Evolutionary conservation across 2,329 filamentous ascomycete species (phyloP).

Genomic region (Fusarium praegraminearum): DNA sequence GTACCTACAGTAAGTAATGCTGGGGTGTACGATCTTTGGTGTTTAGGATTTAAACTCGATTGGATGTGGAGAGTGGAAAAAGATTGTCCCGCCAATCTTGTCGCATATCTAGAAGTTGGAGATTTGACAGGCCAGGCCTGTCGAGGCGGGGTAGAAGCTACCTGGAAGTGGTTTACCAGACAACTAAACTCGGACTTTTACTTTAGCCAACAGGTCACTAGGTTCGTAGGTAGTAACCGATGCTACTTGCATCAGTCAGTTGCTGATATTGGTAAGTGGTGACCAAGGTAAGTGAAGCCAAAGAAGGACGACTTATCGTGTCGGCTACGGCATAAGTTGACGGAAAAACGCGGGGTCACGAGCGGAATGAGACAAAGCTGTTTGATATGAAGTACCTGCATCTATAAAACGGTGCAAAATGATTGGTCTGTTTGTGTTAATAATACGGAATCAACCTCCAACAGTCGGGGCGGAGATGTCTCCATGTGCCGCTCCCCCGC

Average conservation of each 20-base stretch:
- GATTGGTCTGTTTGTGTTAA: slow-evolving; percentile 10
- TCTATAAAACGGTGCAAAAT: slow-evolving; percentile 10
- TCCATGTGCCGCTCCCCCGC: slow-evolving; percentile 18
- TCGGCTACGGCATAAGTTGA: slow-evolving; percentile 6
- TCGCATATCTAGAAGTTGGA: slow-evolving; percentile 11
- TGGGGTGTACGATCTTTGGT: slow-evolving; percentile 7
- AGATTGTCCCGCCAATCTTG: slow-evolving; percentile 8
- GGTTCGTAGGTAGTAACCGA: background rate
- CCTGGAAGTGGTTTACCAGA: background rate
- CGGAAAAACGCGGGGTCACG: slow-evolving; percentile 15
- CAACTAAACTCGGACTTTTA: background rate
- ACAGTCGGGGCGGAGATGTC: slow-evolving; percentile 2
- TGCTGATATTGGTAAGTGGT: background rate
- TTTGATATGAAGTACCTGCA: slow-evolving; percentile 1
- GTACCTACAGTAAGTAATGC: slow-evolving; percentile 11
- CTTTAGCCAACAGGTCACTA: background rate
- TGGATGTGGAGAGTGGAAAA: slow-evolving; percentile 12
- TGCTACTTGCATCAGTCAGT: background rate
- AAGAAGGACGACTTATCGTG: background rate
- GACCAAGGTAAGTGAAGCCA: background rate
- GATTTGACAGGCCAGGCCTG: slow-evolving; percentile 13
- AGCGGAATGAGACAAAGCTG: slow-evolving; percentile 17
- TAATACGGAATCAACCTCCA: slow-evolving; percentile 11
- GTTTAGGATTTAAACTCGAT: slow-evolving; percentile 7
- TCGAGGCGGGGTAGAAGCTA: slow-evolving; percentile 21